Percentiles rank a stretch among this genome's conserved stretches.
Evolutionary conservation across 768 basidiomycete species (phyloP).

Genomic region (Rhizopogon vesiculosus): DNA sequence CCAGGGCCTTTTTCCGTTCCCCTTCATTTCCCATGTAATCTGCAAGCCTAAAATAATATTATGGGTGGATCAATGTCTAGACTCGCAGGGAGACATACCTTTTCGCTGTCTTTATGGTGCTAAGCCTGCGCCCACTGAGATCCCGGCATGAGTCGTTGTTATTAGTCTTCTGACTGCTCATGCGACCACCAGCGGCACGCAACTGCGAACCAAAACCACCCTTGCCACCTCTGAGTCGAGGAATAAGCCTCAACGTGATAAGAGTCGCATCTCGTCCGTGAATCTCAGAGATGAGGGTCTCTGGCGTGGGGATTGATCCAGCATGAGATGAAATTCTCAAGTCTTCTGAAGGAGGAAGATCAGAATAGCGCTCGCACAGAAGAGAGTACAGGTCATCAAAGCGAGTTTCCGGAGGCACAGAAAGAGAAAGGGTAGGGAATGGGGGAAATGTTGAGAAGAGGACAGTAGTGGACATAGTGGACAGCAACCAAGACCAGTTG

Average conservation of each 20-base stretch:
- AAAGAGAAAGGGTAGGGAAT: constrained; percentile 51
- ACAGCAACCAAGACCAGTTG: neutral
- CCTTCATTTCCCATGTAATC: constrained; percentile 85
- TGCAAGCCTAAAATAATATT: constrained; percentile 50
- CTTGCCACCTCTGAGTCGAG: constrained; percentile 83
- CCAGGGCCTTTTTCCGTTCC: constrained; percentile 70
- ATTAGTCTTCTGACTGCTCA: constrained; percentile 94
- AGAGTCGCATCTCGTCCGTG: constrained; percentile 31
- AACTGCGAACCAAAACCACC: constrained; percentile 97
- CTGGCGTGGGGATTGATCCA: constrained; percentile 24
- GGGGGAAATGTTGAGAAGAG: constrained; percentile 60
- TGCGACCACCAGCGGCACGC: constrained; percentile 93
- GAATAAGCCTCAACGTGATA: constrained; percentile 68
- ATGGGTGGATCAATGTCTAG: neutral
- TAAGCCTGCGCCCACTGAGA: constrained; percentile 81
- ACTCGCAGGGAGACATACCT: constrained; percentile 47
- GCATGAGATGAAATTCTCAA: constrained; percentile 38
- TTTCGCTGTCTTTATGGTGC: constrained; percentile 95
- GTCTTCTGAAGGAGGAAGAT: constrained; percentile 38
- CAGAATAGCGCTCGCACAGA: constrained; percentile 41
- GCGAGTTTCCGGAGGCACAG: constrained; percentile 35
- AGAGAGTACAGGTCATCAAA: constrained; percentile 38
- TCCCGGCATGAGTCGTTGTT: constrained; percentile 96
- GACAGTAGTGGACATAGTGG: constrained; percentile 43
- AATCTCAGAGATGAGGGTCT: constrained; percentile 32